Percentiles rank a stretch among this genome's conserved stretches.
These are phyloP conservation scores for Abrus precatorius DNA, from an alignment of 306 rosid species.

Conservation along the genomic window DNA sequence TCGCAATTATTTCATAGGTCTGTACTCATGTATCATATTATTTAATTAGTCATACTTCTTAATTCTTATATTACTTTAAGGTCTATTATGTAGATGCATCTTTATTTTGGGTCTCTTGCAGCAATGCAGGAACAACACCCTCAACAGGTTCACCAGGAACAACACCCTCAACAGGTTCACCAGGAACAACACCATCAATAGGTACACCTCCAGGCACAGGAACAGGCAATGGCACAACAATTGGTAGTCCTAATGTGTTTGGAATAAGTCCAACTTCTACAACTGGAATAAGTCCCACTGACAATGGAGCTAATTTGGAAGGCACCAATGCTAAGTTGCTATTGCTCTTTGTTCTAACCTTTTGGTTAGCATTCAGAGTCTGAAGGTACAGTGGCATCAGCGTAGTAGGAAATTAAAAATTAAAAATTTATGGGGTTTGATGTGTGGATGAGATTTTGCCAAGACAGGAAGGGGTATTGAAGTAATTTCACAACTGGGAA, in stretches of 20 bases:
- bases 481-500: slow-evolving; percentile 46
- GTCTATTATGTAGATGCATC: neutral
- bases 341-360: slow-evolving; percentile 37
- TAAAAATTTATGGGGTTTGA: slow-evolving; percentile 32
- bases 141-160: slow-evolving; percentile 53
- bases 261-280: slow-evolving; percentile 74
- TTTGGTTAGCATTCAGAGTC: slow-evolving; percentile 54
- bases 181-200: slow-evolving; percentile 46
- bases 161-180: slow-evolving; percentile 43
- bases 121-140: slow-evolving; percentile 55
- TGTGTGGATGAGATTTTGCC: slow-evolving; percentile 59
- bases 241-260: slow-evolving; percentile 45
- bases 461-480: slow-evolving; percentile 17
- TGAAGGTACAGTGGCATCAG: neutral
- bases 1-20: slow-evolving; percentile 21
- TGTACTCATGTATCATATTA: neutral
- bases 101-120: slow-evolving; percentile 47
- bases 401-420: neutral
- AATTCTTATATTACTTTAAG: slow-evolving; percentile 5
- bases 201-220: slow-evolving; percentile 43
- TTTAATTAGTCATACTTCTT: neutral
- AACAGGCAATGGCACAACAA: slow-evolving; percentile 28
- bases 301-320: slow-evolving; percentile 40
- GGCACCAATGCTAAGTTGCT: slow-evolving; percentile 36
- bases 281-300: slow-evolving; percentile 30